Percentiles rank a stretch among this genome's conserved stretches.
Evolutionary conservation across 352 stramenopile genomes (phyloP).

Genomic region (Globisporangium megalacanthum): DNA sequence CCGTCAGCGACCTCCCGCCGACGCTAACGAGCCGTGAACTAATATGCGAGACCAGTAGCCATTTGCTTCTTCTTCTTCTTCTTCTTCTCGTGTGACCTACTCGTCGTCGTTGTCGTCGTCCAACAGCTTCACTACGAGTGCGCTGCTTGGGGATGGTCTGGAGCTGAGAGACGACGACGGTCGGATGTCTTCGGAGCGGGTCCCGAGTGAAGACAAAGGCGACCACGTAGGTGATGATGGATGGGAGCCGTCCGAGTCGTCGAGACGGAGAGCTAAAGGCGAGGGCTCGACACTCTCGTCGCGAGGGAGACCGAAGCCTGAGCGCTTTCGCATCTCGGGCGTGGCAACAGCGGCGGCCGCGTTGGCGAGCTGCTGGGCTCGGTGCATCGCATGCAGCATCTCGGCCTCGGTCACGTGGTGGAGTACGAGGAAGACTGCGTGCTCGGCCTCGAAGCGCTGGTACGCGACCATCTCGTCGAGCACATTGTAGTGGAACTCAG

Average conservation of each 20-base stretch:
- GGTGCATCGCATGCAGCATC: slow-evolving; percentile 48
- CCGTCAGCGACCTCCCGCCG: neutral
- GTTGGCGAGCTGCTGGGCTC: slow-evolving; percentile 23
- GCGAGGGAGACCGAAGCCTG: neutral
- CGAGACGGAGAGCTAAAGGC: neutral
- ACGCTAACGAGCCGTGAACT: neutral
- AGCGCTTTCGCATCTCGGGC: neutral
- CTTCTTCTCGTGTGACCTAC: neutral
- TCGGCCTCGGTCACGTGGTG: slow-evolving; percentile 55
- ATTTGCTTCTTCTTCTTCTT: neutral
- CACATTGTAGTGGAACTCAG: slow-evolving; percentile 66
- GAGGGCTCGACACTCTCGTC: neutral
- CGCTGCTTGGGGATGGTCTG: neutral
- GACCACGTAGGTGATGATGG: neutral
- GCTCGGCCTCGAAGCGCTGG: slow-evolving; percentile 54
- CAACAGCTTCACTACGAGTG: slow-evolving; percentile 9
- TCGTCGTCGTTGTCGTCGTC: slow-evolving; percentile 19
- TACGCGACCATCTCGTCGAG: slow-evolving; percentile 58
- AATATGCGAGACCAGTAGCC: neutral
- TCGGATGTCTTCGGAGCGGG: neutral
- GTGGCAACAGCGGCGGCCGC: neutral
- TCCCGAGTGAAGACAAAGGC: neutral
- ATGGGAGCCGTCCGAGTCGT: no score
- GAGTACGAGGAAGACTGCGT: slow-evolving; percentile 62
- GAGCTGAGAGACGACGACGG: neutral